phyloP scores from a whole-genome alignment of 2,329 filamentous ascomycete genomes.

The Stagonosporopsis vannaccii region DNA sequence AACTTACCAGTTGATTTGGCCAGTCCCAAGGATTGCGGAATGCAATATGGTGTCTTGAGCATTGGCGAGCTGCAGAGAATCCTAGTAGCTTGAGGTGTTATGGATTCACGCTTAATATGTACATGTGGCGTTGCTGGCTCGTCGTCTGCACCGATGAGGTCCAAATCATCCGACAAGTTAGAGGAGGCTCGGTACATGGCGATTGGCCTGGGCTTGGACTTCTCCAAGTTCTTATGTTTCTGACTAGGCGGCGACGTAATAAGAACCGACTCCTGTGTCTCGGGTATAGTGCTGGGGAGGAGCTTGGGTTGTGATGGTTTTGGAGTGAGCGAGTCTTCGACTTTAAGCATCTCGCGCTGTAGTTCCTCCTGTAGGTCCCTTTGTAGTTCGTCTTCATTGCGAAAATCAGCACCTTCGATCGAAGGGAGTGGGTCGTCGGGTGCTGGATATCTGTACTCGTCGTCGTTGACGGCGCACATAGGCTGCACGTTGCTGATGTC shows the following conservation, averaged over 20 bases:
- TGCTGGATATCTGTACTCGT: conserved; percentile 13
- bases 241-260: not conserved
- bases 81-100: conserved; percentile 20
- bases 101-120: conserved; percentile 34
- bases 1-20: conserved; percentile 2
- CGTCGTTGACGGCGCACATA: conserved; percentile 2
- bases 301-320: not conserved
- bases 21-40: not conserved
- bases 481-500: conserved; percentile 19
- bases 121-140: conserved; percentile 16
- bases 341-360: conserved; percentile 20
- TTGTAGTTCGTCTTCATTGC: conserved; percentile 24
- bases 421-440: conserved; percentile 34
- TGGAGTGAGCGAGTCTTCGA: not conserved
- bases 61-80: conserved; percentile 22
- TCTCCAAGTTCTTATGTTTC: not conserved
- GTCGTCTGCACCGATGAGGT: conserved; percentile 10
- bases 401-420: conserved; percentile 27
- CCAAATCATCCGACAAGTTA: conserved; percentile 15
- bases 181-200: conserved; percentile 13
- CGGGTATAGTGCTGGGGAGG: conserved; percentile 14
- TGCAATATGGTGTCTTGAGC: conserved; percentile 24
- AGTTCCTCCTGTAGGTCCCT: conserved; percentile 15
- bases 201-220: not conserved
- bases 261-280: conserved; percentile 4